phyloP scores from a whole-genome alignment of 331 rosid species.

The Pyrus hybrid region DNA sequence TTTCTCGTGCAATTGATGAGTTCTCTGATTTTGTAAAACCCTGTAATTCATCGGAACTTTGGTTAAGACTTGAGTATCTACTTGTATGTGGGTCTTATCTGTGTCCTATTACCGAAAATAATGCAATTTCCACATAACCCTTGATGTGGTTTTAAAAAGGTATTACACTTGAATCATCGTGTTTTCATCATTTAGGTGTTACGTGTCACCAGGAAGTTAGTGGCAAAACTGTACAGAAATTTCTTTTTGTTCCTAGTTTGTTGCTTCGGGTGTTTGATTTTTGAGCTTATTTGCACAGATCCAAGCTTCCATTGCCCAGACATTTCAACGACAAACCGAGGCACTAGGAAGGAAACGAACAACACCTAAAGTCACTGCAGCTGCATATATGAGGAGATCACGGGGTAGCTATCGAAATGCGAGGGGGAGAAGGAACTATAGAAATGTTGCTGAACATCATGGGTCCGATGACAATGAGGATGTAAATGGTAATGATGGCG shows the following conservation, averaged over 20 bases:
- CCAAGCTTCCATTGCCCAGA: conserved; percentile 75
- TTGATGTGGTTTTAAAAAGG: no score
- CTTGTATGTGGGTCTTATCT: background rate
- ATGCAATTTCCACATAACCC: background rate
- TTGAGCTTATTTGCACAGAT: conserved; percentile 36
- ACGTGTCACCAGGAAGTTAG: background rate
- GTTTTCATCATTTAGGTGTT: background rate
- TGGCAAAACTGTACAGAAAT: background rate
- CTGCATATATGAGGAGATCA: conserved; percentile 46
- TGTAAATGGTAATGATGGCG: conserved; percentile 45
- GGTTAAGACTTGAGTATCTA: background rate
- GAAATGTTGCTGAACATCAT: conserved; percentile 40
- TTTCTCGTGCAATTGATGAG: background rate
- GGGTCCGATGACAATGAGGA: conserved; percentile 65
- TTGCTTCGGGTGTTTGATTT: conserved; percentile 17
- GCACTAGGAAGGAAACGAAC: conserved; percentile 61
- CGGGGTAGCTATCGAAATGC: conserved; percentile 44
- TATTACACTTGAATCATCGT: background rate
- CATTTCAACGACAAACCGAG: conserved; percentile 58
- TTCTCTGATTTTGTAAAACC: background rate
- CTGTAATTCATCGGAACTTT: background rate
- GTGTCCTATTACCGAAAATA: background rate
- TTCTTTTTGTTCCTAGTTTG: conserved; percentile 6
- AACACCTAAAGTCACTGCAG: conserved; percentile 40
- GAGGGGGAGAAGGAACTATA: conserved; percentile 48